Conservation (phyloP, 371 early-diverging fungal species). For the Sporodiniella umbellata region DNA sequence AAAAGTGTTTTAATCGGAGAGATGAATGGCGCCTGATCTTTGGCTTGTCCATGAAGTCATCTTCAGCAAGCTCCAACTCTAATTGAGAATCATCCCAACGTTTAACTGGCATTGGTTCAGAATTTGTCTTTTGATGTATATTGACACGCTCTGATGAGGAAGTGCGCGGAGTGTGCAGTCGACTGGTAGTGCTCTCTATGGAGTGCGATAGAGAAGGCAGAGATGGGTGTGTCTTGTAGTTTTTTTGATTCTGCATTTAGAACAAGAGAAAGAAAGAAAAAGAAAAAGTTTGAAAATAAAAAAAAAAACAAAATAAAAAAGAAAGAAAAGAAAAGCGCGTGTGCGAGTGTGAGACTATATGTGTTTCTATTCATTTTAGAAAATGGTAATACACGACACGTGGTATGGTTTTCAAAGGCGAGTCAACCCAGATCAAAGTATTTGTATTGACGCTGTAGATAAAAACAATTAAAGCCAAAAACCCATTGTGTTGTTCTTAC, state of each 20-base stretch:
- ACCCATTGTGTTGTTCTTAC: no score
- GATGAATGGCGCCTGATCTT: slow-evolving; percentile 16
- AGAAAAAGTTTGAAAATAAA: not conserved
- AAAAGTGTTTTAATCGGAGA: slow-evolving; percentile 17
- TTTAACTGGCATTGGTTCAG: slow-evolving; percentile 8
- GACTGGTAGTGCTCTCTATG: not conserved
- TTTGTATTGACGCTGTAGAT: no score
- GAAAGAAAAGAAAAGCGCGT: no score
- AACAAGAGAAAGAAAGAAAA: not conserved
- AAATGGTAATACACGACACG: not conserved
- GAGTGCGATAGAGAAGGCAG: not conserved
- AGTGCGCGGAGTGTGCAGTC: not conserved
- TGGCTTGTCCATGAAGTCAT: slow-evolving; percentile 22
- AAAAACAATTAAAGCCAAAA: no score
- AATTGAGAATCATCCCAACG: slow-evolving; percentile 32
- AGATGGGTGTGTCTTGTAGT: not conserved
- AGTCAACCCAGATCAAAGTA: not conserved
- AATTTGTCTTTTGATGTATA: slow-evolving; percentile 5
- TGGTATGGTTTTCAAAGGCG: not conserved
- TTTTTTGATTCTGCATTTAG: not conserved
- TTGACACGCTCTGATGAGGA: not conserved
- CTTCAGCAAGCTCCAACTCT: slow-evolving; percentile 27
- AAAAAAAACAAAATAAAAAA: no score
- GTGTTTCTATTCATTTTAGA: no score
- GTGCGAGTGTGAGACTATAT: no score